Conservation (phyloP, 2,329 filamentous ascomycete species). For the Epichloe sibirici region DNA sequence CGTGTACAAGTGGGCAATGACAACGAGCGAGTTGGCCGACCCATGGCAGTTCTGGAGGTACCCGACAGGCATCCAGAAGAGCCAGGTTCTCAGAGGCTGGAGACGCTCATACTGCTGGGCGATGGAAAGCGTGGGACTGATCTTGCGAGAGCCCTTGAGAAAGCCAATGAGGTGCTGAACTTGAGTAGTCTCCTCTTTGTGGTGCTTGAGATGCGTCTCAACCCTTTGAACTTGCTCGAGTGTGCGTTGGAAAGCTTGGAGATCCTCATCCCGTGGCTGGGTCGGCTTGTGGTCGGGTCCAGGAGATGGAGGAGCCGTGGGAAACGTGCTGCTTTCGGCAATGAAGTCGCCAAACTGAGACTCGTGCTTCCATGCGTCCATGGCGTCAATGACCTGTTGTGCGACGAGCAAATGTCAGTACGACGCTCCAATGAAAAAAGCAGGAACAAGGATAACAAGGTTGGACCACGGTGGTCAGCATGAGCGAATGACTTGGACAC, state of each 20-base stretch:
- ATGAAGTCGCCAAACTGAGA: constrained; percentile 79
- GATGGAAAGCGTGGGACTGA: constrained; percentile 56
- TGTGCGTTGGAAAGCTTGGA: constrained; percentile 54
- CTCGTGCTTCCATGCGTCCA: constrained; percentile 84
- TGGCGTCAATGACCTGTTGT: constrained; percentile 67
- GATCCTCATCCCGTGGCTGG: constrained; percentile 56
- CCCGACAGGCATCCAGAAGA: constrained; percentile 88
- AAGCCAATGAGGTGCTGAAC: constrained; percentile 60
- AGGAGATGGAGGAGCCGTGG: constrained; percentile 52
- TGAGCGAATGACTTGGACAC: not conserved
- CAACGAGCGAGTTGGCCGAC: constrained; percentile 66
- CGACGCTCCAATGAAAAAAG: constrained; percentile 1
- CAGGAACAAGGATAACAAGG: not conserved
- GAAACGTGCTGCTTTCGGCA: constrained; percentile 63
- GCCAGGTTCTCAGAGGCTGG: constrained; percentile 78
- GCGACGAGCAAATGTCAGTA: constrained; percentile 1
- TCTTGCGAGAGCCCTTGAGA: constrained; percentile 58
- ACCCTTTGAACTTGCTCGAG: constrained; percentile 57
- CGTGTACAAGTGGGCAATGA: constrained; percentile 86
- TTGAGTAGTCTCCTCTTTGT: constrained; percentile 56
- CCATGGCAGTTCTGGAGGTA: constrained; percentile 66
- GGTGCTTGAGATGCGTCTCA: constrained; percentile 54
- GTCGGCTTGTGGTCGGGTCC: constrained; percentile 48
- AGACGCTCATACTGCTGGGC: constrained; percentile 84
- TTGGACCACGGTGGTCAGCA: not conserved